Conservation (phyloP, 208 protist genomes). For the Leishmania amazonensis region DNA sequence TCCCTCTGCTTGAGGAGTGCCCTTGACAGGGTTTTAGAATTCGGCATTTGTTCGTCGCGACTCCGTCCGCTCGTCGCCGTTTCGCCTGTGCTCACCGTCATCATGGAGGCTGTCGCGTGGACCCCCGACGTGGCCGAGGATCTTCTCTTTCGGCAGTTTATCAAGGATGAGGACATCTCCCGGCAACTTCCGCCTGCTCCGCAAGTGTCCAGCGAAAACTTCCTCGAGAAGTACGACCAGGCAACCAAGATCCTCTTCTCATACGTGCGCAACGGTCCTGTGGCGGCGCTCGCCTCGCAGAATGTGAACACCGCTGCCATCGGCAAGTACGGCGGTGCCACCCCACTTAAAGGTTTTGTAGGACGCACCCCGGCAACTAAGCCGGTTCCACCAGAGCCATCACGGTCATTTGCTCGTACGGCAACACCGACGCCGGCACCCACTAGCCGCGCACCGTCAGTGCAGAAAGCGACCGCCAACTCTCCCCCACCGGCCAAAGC, state of each 20-base stretch:
- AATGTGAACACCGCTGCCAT: conserved; percentile 66
- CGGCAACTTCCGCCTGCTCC: conserved; percentile 66
- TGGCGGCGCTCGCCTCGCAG: conserved; percentile 69
- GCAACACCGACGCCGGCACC: conserved; percentile 30
- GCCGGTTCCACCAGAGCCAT: conserved; percentile 23
- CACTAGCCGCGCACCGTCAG: conserved; percentile 29
- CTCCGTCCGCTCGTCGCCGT: not conserved
- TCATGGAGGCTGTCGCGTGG: conserved; percentile 58
- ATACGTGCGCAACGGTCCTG: conserved; percentile 86
- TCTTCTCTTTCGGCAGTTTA: conserved; percentile 87
- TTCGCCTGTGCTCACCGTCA: not conserved
- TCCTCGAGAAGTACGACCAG: conserved; percentile 76
- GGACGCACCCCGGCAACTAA: conserved; percentile 29
- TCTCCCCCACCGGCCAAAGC: conserved; percentile 22
- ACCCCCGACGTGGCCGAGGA: conserved; percentile 81
- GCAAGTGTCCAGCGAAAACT: conserved; percentile 47
- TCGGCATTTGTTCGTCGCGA: not conserved
- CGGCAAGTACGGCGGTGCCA: conserved; percentile 37
- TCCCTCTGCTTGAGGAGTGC: not conserved
- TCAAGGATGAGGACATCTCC: conserved; percentile 86
- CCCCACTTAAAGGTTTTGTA: conserved; percentile 31
- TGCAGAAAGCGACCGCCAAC: conserved; percentile 14
- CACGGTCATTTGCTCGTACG: conserved; percentile 37
- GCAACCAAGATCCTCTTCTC: conserved; percentile 78
- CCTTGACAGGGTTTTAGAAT: not conserved